phyloP scores from a whole-genome alignment of 805 yeast species.

The Hanseniaspora pseudoguilliermondii region DNA sequence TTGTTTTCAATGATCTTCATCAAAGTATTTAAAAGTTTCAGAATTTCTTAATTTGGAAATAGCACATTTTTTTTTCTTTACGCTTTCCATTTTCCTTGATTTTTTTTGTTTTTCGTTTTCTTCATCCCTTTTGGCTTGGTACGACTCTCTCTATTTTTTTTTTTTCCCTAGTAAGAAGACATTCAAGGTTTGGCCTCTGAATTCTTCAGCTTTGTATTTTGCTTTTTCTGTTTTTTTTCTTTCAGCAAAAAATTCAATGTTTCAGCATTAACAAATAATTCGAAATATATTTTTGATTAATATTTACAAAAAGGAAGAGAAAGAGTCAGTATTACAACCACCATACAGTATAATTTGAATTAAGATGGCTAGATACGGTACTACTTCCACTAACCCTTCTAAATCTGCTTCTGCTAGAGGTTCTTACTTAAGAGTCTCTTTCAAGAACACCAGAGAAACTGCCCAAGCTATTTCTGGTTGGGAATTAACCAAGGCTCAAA shows the following conservation, averaged over 20 bases:
- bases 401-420: conserved; percentile 99
- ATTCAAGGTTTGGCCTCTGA: no score
- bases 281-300: background rate
- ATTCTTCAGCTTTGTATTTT: no score
- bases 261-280: background rate
- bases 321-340: background rate
- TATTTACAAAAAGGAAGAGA: background rate
- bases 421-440: conserved; percentile 96
- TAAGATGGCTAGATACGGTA: conserved; percentile 97
- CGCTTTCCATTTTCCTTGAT: no score
- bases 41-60: no score
- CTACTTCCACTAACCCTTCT: conserved; percentile 98
- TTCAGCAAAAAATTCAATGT: background rate
- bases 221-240: no score
- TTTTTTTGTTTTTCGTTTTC: no score
- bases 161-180: no score
- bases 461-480: conserved; percentile 98
- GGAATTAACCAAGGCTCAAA: conserved; percentile 91
- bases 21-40: no score
- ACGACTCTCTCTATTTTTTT: no score
- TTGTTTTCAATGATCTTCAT: no score
- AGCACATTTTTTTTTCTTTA: no score
- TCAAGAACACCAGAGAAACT: conserved; percentile 99
- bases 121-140: no score
- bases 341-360: conserved; percentile 14